Percentiles rank a stretch among this genome's conserved stretches.
phyloP scores from a whole-genome alignment of 257 asterid genomes.

The Solanum medicagineum region DNA sequence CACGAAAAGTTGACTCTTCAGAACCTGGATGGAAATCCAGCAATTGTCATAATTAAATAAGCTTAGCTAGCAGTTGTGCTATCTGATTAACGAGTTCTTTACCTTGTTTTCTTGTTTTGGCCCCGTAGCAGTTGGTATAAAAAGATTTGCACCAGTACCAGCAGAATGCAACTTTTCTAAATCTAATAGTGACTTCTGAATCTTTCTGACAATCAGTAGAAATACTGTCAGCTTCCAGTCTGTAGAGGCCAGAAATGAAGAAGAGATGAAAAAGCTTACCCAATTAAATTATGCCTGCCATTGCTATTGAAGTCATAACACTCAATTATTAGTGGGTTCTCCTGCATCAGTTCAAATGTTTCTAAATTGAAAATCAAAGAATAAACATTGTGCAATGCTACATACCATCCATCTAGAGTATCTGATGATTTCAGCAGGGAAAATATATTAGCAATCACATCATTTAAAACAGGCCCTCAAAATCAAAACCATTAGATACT shows the following conservation, averaged over 20 bases:
- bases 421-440: neutral
- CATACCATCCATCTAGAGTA: neutral
- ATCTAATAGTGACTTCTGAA: constrained; percentile 80
- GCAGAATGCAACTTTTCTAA: constrained; percentile 66
- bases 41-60: neutral
- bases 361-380: constrained; percentile 7
- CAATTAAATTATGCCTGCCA: constrained; percentile 84
- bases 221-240: constrained; percentile 18
- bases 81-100: constrained; percentile 1
- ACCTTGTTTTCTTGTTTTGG: constrained; percentile 74
- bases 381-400: neutral
- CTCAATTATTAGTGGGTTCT: constrained; percentile 79
- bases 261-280: constrained; percentile 32
- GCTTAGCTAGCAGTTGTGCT: neutral
- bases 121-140: constrained; percentile 38
- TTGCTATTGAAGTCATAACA: constrained; percentile 87
- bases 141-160: constrained; percentile 52
- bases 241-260: constrained; percentile 1
- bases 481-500: neutral
- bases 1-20: constrained; percentile 75
- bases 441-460: neutral
- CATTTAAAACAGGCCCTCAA: neutral
- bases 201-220: constrained; percentile 46
- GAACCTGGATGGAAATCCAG: constrained; percentile 31
- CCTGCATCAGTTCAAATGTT: constrained; percentile 57